Base-by-base conservation (phyloP, 2,329 filamentous ascomycete genomes). In the Aspergillus sp. region DNA sequence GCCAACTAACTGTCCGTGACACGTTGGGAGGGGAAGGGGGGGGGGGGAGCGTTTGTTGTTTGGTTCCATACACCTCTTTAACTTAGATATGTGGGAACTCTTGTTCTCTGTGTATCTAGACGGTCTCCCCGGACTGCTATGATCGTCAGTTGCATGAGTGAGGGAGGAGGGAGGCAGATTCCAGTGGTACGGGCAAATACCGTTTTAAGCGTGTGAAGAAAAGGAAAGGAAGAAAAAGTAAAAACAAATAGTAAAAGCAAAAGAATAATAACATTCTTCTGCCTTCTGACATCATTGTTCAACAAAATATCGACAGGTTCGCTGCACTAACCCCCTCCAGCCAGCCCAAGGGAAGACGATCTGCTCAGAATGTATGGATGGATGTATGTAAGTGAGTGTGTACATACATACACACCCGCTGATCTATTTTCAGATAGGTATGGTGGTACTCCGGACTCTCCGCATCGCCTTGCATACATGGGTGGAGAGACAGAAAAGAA, bases 401-500 rank as follows among this genome's bases (percentile, higher is more conserved):
- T 36, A 36, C 32, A 36, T 36, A 36, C 11, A 36, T 42, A 25
- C 15, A 23, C 25, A 49, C 44, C 15, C 47, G n/a, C n/a, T 19
- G 47, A 50, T 50, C 25, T 50, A 50, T 50, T 49, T 50, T 27
- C 23, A 27, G 47, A n/a, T 49, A 23, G 52, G 15, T 25, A n/a
- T 32, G 49, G 36, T 53, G 39, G 52, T 54, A 21, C 25, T 36
- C 39, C 53, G 17, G 41, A 47, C 53, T 55, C 53, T 55, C 41
- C 21, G 53, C 53, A 55, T 47, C 38, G 27, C 23, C 52, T 54
- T 47, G 36, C 52, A 42, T 54, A 49, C 44, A 25, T 49, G 39
- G 15, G 39, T n/a, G 30, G 30, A 15, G 32, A 36, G 32, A 36
- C 10, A 36, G 32, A 36, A 32, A 13, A 36, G 32, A 36, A 13